phyloP scores from a whole-genome alignment of 169 alveolate species.

The Plasmodium berghei region DNA sequence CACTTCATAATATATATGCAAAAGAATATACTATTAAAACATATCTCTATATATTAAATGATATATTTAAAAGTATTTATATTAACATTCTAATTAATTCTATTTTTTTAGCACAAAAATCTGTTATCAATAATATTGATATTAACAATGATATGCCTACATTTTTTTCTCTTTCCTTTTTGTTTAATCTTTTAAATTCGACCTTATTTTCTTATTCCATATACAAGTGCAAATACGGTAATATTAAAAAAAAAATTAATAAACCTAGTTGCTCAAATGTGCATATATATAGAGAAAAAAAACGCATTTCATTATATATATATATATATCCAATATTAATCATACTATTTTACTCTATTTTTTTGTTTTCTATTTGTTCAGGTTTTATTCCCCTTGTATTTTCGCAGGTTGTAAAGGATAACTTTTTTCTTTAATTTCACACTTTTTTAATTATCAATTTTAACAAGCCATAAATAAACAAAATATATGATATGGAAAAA shows the following conservation, averaged over 20 bases:
- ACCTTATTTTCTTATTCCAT: slow-evolving; percentile 27
- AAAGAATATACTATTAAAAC: slow-evolving; percentile 43
- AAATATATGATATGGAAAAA: no score
- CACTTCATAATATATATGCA: slow-evolving; percentile 56
- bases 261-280: not conserved
- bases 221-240: slow-evolving; percentile 74
- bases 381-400: slow-evolving; percentile 47
- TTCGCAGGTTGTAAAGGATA: slow-evolving; percentile 63
- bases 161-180: slow-evolving; percentile 8
- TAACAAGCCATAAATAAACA: no score
- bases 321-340: not conserved
- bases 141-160: not conserved
- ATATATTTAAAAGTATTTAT: slow-evolving; percentile 47
- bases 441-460: not conserved
- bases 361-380: slow-evolving; percentile 16
- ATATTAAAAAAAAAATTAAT: not conserved
- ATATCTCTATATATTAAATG: slow-evolving; percentile 32
- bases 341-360: not conserved
- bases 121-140: slow-evolving; percentile 20
- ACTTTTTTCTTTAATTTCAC: slow-evolving; percentile 38
- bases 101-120: slow-evolving; percentile 27
- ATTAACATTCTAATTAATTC: slow-evolving; percentile 47
- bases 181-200: slow-evolving; percentile 39
- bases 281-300: not conserved
- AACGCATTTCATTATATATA: not conserved